Evolutionary conservation across 192 early-diverging fungal species (phyloP).

Genomic region (Backusella circina): DNA sequence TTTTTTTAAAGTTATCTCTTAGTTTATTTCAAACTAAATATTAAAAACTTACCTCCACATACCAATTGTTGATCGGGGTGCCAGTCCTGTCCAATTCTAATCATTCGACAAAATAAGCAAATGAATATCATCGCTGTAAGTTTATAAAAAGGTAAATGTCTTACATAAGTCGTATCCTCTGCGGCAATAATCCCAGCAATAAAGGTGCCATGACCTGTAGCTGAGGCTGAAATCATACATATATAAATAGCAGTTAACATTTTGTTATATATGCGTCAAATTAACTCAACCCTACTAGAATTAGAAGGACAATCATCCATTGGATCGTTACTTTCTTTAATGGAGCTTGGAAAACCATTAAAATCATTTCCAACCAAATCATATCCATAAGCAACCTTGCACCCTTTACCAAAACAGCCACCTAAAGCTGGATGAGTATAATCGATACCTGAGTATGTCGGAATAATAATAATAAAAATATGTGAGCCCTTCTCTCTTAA

Average conservation of each 20-base stretch:
- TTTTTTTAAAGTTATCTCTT: neutral
- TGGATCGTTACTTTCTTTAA: slow-evolving; percentile 42
- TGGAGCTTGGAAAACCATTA: slow-evolving; percentile 20
- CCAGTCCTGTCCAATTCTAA: slow-evolving; percentile 53
- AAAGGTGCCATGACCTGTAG: slow-evolving; percentile 61
- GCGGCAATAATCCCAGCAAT: slow-evolving; percentile 58
- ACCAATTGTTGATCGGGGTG: slow-evolving; percentile 63
- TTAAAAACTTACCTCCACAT: slow-evolving; percentile 58
- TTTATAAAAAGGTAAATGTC: neutral
- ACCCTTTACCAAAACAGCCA: slow-evolving; percentile 55
- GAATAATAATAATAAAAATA: neutral
- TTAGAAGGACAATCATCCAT: slow-evolving; percentile 40
- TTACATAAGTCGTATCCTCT: slow-evolving; percentile 15
- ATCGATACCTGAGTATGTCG: slow-evolving; percentile 35
- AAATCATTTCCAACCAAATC: slow-evolving; percentile 64
- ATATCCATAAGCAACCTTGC: slow-evolving; percentile 57
- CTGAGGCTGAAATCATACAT: slow-evolving; percentile 4
- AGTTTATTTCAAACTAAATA: neutral
- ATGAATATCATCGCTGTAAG: slow-evolving; percentile 9
- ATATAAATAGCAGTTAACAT: neutral
- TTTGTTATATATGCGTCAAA: neutral
- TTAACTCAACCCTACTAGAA: slow-evolving; percentile 7
- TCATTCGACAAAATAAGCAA: neutral
- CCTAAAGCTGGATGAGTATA: slow-evolving; percentile 63
- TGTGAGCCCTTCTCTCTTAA: neutral